Conservation (phyloP, 257 asterid genomes). For the Agastache rugosa region DNA sequence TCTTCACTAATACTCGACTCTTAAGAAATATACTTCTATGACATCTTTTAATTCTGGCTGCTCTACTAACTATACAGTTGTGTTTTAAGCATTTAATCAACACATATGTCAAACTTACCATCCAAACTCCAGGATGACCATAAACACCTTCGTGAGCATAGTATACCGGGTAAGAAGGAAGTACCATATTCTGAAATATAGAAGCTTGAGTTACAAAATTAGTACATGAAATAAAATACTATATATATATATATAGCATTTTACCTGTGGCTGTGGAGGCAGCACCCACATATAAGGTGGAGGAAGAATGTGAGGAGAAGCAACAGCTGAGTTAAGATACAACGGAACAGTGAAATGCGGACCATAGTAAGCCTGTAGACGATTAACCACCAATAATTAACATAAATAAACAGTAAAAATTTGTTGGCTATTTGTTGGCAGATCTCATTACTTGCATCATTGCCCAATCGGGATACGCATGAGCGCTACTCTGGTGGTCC, state of each 20-base stretch:
- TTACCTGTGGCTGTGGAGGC: slow-evolving; percentile 71
- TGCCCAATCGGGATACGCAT: slow-evolving; percentile 89
- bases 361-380: slow-evolving; percentile 88
- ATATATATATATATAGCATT: background rate
- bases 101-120: no score
- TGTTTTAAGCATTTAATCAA: no score
- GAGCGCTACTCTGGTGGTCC: slow-evolving; percentile 75
- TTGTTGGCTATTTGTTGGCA: background rate
- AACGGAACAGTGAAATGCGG: slow-evolving; percentile 88
- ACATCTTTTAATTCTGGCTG: no score
- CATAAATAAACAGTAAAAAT: no score
- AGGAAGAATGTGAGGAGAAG: slow-evolving; percentile 66
- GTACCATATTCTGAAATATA: slow-evolving; percentile 69
- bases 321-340: slow-evolving; percentile 73
- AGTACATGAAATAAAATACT: background rate
- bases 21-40: background rate
- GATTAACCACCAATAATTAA: slow-evolving; percentile 33
- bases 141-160: slow-evolving; percentile 82
- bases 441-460: slow-evolving; percentile 71
- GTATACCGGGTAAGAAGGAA: slow-evolving; percentile 82
- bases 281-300: slow-evolving; percentile 91
- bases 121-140: slow-evolving; percentile 76
- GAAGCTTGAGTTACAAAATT: slow-evolving; percentile 10
- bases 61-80: no score
- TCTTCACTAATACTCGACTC: background rate